These are phyloP conservation scores for Sequoia sempervirens DNA, from an alignment of 75 land plant species.

Conservation along the genomic window DNA sequence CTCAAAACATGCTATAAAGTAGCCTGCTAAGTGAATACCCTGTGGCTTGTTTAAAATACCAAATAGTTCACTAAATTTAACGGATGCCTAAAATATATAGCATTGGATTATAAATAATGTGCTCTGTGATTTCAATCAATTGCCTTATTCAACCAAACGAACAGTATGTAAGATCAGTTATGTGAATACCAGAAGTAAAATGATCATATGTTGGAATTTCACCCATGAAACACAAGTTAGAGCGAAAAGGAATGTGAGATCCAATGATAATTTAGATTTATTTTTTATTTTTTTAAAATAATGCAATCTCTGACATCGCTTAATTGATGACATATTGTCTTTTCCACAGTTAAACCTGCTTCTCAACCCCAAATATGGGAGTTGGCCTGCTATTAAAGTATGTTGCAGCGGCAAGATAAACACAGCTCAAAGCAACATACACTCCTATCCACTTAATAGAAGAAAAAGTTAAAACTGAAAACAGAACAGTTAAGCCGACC, in stretches of 20 bases:
- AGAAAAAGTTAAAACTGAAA: constrained; percentile 34
- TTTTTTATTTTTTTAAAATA: background rate
- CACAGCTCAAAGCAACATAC: constrained; percentile 52
- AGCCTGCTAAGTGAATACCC: no score
- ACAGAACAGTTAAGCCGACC: constrained; percentile 23
- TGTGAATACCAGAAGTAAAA: background rate
- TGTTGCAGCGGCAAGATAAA: constrained; percentile 49
- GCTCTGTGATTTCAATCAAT: background rate
- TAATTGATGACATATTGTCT: background rate
- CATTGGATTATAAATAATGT: background rate
- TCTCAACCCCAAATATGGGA: constrained; percentile 20
- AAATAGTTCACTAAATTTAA: no score
- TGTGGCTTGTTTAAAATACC: background rate
- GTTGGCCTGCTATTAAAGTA: constrained; percentile 41
- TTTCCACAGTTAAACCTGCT: background rate
- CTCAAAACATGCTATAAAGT: no score
- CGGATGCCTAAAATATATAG: background rate
- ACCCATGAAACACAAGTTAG: background rate
- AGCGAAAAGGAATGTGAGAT: background rate
- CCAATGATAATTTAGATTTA: background rate
- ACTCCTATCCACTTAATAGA: constrained; percentile 57
- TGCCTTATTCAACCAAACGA: background rate
- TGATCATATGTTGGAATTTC: background rate
- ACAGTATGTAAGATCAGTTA: background rate
- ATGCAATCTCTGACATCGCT: background rate